Percentiles rank a stretch among this genome's conserved stretches.
These are phyloP conservation scores for Gypsophila paniculata DNA, from an alignment of 179 eudicot genomes.

Conservation along the genomic window DNA sequence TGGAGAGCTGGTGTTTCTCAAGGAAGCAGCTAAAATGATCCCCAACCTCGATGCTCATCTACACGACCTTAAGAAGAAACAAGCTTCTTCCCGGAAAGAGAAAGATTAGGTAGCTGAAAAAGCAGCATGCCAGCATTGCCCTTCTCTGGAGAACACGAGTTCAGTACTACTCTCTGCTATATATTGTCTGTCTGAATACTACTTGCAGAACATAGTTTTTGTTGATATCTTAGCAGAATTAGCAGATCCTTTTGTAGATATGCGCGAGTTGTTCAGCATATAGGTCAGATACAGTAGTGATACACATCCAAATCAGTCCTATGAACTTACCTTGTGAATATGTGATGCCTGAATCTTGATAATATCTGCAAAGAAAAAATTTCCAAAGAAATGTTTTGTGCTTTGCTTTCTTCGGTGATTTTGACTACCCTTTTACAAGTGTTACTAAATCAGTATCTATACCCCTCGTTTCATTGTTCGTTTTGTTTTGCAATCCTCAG, in stretches of 20 bases:
- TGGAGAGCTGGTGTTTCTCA: slow-evolving; percentile 3
- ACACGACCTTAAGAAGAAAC: not conserved
- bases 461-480: no score
- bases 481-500: no score
- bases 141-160: not conserved
- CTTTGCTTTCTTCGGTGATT: not conserved
- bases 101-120: no score
- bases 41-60: slow-evolving; percentile 1
- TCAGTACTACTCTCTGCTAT: not conserved
- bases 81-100: not conserved
- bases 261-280: not conserved
- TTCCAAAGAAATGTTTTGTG: not conserved
- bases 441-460: not conserved
- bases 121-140: no score
- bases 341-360: not conserved
- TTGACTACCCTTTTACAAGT: not conserved
- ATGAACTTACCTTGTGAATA: not conserved
- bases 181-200: not conserved
- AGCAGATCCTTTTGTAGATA: not conserved
- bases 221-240: not conserved
- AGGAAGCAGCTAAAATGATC: not conserved
- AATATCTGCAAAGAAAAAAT: not conserved
- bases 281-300: not conserved
- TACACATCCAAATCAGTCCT: not conserved
- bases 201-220: not conserved